Conservation (phyloP, 208 protist genomes). For the Leishmania lainsoni region DNA sequence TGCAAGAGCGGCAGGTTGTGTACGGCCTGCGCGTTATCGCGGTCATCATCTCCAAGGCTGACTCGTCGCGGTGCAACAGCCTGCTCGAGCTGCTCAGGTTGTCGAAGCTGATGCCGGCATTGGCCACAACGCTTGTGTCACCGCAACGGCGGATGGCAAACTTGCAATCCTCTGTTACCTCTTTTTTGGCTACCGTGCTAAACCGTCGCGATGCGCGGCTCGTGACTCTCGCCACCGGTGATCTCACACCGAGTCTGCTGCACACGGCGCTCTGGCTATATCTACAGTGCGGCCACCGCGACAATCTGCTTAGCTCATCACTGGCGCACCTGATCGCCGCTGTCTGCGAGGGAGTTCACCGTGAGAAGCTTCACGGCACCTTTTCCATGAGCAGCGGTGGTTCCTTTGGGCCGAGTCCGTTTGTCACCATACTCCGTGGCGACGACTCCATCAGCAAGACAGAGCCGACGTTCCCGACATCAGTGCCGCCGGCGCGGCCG, state of each 20-base stretch:
- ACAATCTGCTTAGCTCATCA: conserved; percentile 60
- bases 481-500: not conserved
- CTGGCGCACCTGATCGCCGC: conserved; percentile 50
- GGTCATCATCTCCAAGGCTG: conserved; percentile 31
- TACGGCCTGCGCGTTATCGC: conserved; percentile 48
- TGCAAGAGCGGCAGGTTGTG: conserved; percentile 44
- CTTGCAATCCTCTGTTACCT: conserved; percentile 55
- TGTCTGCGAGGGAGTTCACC: conserved; percentile 51
- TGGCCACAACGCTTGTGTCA: conserved; percentile 21
- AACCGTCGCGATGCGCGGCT: conserved; percentile 23
- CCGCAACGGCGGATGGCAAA: conserved; percentile 42
- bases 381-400: not conserved
- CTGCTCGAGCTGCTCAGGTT: conserved; percentile 34
- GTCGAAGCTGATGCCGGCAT: conserved; percentile 28
- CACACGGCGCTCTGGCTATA: conserved; percentile 46
- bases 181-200: conserved; percentile 44
- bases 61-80: conserved; percentile 26
- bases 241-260: conserved; percentile 26
- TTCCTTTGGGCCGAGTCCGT: conserved; percentile 17
- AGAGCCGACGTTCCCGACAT: conserved; percentile 10
- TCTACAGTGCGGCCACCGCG: conserved; percentile 38
- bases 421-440: conserved; percentile 23
- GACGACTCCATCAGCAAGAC: conserved; percentile 38
- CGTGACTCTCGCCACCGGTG: conserved; percentile 18
- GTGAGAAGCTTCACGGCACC: conserved; percentile 40